Evolutionary conservation across 306 rosid genomes (phyloP).

Genomic region (Quercus parvula): DNA sequence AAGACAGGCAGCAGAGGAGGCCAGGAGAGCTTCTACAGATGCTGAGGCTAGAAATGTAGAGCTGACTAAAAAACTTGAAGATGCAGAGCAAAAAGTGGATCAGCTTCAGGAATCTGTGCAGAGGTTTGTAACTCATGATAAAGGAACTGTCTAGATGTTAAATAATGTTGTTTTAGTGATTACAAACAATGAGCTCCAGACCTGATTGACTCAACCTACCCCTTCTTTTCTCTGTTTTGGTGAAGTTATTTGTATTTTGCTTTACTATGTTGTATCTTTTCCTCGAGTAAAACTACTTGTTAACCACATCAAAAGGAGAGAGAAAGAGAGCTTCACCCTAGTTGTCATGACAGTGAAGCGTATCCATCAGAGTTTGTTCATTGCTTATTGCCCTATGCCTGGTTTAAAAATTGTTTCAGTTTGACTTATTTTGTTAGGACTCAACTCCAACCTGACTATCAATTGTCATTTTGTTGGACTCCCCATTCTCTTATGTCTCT

Average conservation of each 20-base stretch:
- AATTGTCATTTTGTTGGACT: background rate
- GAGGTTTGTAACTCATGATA: slow-evolving; percentile 60
- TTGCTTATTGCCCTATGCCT: background rate
- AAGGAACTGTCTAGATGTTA: background rate
- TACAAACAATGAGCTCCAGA: background rate
- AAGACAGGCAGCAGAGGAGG: slow-evolving; percentile 67
- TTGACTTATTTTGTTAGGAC: background rate
- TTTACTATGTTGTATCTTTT: slow-evolving; percentile 7
- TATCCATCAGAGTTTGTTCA: background rate
- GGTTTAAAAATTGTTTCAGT: background rate
- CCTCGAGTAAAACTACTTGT: background rate
- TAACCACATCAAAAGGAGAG: background rate
- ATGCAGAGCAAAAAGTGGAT: slow-evolving; percentile 67
- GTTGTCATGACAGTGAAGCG: background rate
- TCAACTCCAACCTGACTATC: background rate
- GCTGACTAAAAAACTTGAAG: slow-evolving; percentile 69
- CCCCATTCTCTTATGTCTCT: background rate
- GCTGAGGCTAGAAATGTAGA: slow-evolving; percentile 73
- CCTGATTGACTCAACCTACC: slow-evolving; percentile 2
- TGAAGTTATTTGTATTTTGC: background rate
- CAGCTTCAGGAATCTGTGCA: slow-evolving; percentile 94
- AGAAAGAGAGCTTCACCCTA: background rate
- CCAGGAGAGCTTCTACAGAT: slow-evolving; percentile 52
- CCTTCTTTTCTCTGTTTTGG: background rate
- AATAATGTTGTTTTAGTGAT: background rate